Conservation (phyloP, 2,329 filamentous ascomycete species). For the Fusarium torreyae region DNA sequence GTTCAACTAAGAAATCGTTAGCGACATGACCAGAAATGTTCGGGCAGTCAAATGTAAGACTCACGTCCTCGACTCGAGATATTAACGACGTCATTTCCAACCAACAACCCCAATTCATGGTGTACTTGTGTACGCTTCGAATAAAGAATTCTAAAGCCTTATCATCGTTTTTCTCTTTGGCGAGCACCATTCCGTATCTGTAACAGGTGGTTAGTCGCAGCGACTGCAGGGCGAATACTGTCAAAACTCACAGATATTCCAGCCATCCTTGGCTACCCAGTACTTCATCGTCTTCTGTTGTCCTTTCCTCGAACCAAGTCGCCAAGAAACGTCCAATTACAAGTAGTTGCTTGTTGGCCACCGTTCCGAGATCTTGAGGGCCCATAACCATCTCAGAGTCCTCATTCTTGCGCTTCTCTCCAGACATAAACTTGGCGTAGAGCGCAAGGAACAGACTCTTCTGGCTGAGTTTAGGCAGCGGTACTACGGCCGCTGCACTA, state of each 20-base stretch:
- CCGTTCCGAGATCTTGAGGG: slow-evolving; percentile 88
- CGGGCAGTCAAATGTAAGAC: slow-evolving; percentile 52
- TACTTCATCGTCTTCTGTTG: slow-evolving; percentile 70
- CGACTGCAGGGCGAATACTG: not conserved
- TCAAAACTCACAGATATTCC: slow-evolving; percentile 77
- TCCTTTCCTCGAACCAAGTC: slow-evolving; percentile 82
- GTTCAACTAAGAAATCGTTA: slow-evolving; percentile 70
- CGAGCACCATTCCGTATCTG: slow-evolving; percentile 88
- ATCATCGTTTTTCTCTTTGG: slow-evolving; percentile 91
- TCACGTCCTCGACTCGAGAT: slow-evolving; percentile 83
- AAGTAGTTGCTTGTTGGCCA: slow-evolving; percentile 87
- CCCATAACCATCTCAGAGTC: slow-evolving; percentile 98
- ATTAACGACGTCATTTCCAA: slow-evolving; percentile 89
- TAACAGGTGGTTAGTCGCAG: slow-evolving; percentile 5
- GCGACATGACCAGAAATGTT: slow-evolving; percentile 34
- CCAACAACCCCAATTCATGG: slow-evolving; percentile 99
- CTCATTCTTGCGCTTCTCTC: slow-evolving; percentile 96
- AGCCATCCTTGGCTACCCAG: slow-evolving; percentile 88
- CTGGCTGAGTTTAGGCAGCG: slow-evolving; percentile 79
- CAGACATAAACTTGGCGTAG: slow-evolving; percentile 92
- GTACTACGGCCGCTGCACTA: slow-evolving; percentile 43
- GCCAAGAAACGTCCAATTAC: slow-evolving; percentile 82
- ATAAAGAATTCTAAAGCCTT: slow-evolving; percentile 90
- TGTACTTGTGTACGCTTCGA: slow-evolving; percentile 87
- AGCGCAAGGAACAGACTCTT: slow-evolving; percentile 92